Evolutionary conservation across 139 green algal species (phyloP).

Genomic region (Diplosphaera chodatii): DNA sequence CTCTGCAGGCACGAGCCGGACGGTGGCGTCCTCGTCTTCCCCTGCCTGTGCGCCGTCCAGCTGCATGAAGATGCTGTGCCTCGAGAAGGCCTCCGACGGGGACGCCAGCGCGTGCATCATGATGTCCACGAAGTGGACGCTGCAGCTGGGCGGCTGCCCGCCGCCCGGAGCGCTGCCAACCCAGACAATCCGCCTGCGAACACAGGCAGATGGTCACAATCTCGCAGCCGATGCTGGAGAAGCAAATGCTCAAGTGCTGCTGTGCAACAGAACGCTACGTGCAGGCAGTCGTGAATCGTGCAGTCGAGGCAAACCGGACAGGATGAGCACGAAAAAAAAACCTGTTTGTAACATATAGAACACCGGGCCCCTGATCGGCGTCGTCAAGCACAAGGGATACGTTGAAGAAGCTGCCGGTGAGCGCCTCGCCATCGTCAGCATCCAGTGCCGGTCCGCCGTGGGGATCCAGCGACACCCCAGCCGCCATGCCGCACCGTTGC

Average conservation of each 20-base stretch:
- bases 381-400: constrained; percentile 5
- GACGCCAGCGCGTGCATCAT: constrained; percentile 7
- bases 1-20: constrained; percentile 8
- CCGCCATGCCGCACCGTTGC: background rate
- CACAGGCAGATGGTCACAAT: too few relatives aligned
- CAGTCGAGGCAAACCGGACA: too few relatives aligned
- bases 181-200: constrained; percentile 8
- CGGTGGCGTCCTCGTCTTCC: background rate
- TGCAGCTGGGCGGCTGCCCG: background rate
- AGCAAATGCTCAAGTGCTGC: too few relatives aligned
- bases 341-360: constrained; percentile 7
- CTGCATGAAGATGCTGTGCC: constrained; percentile 11
- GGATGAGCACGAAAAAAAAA: too few relatives aligned
- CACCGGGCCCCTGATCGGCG: background rate
- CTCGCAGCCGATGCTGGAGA: too few relatives aligned
- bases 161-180: background rate
- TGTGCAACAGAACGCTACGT: too few relatives aligned
- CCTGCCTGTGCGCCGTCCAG: background rate
- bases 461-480: background rate
- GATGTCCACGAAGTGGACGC: constrained; percentile 2
- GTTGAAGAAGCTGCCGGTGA: background rate
- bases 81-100: background rate
- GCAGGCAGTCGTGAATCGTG: too few relatives aligned
- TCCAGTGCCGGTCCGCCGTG: constrained; percentile 2
- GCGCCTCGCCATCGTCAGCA: background rate